Evolutionary conservation across 306 rosid species (phyloP), one percentile per base, ranked within the genome.

Genomic region (Abrus pulchellus): DNA sequence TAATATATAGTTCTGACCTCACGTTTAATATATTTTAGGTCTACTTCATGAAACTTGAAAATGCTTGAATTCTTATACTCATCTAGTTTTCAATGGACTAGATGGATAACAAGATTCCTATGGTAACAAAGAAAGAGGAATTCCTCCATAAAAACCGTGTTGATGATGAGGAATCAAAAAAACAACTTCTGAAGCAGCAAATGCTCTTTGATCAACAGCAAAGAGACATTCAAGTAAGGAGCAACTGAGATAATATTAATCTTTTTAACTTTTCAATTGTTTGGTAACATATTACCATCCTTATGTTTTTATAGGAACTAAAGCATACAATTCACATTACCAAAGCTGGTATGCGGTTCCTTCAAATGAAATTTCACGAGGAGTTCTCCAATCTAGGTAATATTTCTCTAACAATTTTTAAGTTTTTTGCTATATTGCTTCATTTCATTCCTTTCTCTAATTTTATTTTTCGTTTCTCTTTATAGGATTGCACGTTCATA

Each of bases 331-430:
- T 94, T 78, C 89, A 92, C 71, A 81, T 85, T 64, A 87, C 94
- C 71, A 92, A 92, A 90, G 91, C 91, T 50, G 95, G 97, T 52
- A 91, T 94, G 89, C 89, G 91, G 83, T 92, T 89, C 84, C 87
- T 94, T 92, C 92, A 92, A 85, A 87, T 82, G 86, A 91, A 94
- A 85, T 92, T 94, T 83, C 93, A 84, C 0, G 99, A 94, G 86
- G 97, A 92, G 89, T 92, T 92, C 85, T 85, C 89, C 60, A 90
- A 86, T 86, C 88, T 94, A 59, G 99, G 99, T 94, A 87, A 28
- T 41, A 49, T 55, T 61, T 75, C 30, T 20, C 40, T 68, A 27
- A 43, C 38, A 13, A 68, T 29, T 44, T 68, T 49, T 9, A 64
- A n/a, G 12, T 56, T 70, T 68, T 36, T 56, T 61, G 7, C 28